A percentile compares a stretch with the other conserved stretches of the same genome.
phyloP scores from a whole-genome alignment of 1,284 basidiomycete genomes.

The Puccinia horiana region DNA sequence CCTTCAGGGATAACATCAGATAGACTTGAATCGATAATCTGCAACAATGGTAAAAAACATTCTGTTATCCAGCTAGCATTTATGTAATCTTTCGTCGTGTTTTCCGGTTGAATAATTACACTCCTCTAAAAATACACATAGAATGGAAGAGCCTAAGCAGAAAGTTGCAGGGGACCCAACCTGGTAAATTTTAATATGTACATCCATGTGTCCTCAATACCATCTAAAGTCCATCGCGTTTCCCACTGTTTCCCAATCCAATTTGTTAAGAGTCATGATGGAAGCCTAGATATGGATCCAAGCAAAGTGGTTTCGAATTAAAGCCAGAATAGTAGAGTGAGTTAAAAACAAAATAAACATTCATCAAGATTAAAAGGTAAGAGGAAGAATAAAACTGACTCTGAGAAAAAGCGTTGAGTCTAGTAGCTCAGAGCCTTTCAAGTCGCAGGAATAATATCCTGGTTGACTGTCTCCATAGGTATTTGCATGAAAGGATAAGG shows the following conservation, averaged over 20 bases:
- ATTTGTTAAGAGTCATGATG: conserved; percentile 39
- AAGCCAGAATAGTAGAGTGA: neutral
- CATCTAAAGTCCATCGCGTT: neutral
- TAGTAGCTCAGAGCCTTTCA: conserved; percentile 29
- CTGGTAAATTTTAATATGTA: too few relatives aligned
- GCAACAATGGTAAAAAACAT: too few relatives aligned
- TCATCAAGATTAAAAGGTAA: neutral
- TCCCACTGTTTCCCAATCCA: conserved; percentile 2
- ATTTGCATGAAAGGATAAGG: conserved; percentile 13
- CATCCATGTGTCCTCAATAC: neutral
- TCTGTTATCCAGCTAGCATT: too few relatives aligned
- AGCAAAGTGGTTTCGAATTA: neutral
- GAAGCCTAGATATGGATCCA: conserved; percentile 6
- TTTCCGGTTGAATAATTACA: too few relatives aligned
- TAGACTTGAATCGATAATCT: too few relatives aligned
- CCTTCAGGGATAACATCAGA: too few relatives aligned
- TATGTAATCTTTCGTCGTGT: too few relatives aligned
- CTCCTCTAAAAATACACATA: too few relatives aligned
- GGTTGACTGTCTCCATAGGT: conserved; percentile 3
- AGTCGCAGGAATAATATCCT: conserved; percentile 30
- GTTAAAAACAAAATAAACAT: neutral
- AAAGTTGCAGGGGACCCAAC: too few relatives aligned
- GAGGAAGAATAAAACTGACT: neutral
- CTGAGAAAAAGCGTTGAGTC: conserved; percentile 21
- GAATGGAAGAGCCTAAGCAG: too few relatives aligned